Evolutionary conservation across 139 green algal genomes (phyloP), one percentile per base, ranked within the genome.

Genomic region (Chlorella sp.): DNA sequence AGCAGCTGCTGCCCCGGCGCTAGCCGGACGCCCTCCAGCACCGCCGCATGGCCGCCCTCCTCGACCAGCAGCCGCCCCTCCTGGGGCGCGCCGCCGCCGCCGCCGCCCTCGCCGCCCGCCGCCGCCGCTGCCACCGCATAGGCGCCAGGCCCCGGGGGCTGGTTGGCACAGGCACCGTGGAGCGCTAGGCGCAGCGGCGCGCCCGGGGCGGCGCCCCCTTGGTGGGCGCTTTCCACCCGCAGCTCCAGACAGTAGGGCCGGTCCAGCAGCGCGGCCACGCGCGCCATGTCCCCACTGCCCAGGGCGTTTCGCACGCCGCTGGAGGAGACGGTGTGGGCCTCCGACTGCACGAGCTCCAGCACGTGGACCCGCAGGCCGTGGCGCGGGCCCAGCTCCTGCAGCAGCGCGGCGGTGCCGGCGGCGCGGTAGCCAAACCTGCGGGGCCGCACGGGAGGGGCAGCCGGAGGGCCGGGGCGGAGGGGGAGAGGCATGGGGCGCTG

Each of bases 401-500:
- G 73, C 56, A 82, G 62, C 1, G 71, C 67, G 1, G 84, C 81
- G 53, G 92, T 86, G n/a, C 93, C 93, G 21, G 86, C 71, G 8
- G 92, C 93, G 61, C 89, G 91, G 77, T 92, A 97, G 7, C 93
- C 93, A 89, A 98, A 98, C 29, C 92, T n/a, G n/a, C n/a, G n/a
- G n/a, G n/a, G n/a, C n/a, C n/a, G n/a, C n/a, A n/a, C n/a, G n/a
- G n/a, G n/a, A n/a, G n/a, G n/a, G n/a, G n/a, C n/a, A n/a, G n/a
- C n/a, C n/a, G n/a, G n/a, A n/a, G n/a, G n/a, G n/a, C n/a, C n/a
- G n/a, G n/a, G n/a, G n/a, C n/a, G n/a, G n/a, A n/a, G n/a, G n/a
- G n/a, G n/a, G n/a, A n/a, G n/a, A n/a, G n/a, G n/a, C n/a, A n/a
- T n/a, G n/a, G n/a, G n/a, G n/a, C n/a, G n/a, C n/a, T n/a, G n/a